Percentiles rank a stretch among this genome's conserved stretches.
Conservation (phyloP, 1,139 yeast genomes). For the Suhomyces maxii region DNA sequence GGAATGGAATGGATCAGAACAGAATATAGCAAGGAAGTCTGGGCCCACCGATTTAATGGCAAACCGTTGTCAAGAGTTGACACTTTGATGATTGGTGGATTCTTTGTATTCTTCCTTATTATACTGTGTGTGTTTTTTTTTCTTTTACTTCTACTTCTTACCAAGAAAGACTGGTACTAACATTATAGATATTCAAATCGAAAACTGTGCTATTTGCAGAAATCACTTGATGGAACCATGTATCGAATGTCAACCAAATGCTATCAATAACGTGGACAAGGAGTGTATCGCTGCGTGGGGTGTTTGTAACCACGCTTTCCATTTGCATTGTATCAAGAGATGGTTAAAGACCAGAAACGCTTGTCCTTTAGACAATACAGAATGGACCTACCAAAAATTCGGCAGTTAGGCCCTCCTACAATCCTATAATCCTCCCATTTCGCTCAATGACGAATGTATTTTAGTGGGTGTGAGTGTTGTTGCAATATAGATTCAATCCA, state of each 20-base stretch:
- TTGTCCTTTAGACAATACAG: slow-evolving; percentile 94
- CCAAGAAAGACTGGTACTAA: slow-evolving; percentile 27
- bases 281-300: slow-evolving; percentile 99
- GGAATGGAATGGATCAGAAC: background rate
- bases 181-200: slow-evolving; percentile 71
- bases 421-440: background rate
- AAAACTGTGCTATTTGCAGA: slow-evolving; percentile 97
- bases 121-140: too few species aligned
- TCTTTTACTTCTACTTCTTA: too few species aligned
- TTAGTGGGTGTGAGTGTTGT: too few species aligned
- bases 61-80: too few species aligned
- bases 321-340: slow-evolving; percentile 90
- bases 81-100: too few species aligned
- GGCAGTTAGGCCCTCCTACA: slow-evolving; percentile 35
- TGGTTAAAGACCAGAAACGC: slow-evolving; percentile 98
- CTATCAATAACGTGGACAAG: slow-evolving; percentile 62
- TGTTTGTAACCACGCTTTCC: slow-evolving; percentile 90
- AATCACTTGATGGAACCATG: slow-evolving; percentile 99
- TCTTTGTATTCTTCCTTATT: background rate
- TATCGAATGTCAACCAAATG: slow-evolving; percentile 92
- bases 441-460: too few species aligned
- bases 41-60: too few species aligned
- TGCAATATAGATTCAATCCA: too few species aligned
- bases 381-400: slow-evolving; percentile 87
- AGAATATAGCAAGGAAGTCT: too few species aligned